Conservation (phyloP, 2,329 filamentous ascomycete species). For the Sordariomycetes sp. region DNA sequence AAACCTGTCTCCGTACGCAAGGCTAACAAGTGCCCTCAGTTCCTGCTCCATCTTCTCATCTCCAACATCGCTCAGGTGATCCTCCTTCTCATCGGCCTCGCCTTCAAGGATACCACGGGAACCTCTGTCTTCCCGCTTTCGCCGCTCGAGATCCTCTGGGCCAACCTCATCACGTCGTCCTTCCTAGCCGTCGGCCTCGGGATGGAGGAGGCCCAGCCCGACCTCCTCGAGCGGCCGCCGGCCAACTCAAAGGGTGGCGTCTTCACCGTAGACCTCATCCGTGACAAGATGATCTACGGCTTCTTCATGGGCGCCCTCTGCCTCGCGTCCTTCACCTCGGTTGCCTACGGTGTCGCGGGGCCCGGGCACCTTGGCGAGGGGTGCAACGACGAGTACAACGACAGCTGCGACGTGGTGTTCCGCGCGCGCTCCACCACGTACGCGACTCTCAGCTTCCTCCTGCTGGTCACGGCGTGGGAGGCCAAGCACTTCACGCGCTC, state of each 20-base stretch:
- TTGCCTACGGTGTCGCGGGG: slow-evolving; percentile 39
- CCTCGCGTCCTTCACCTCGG: slow-evolving; percentile 48
- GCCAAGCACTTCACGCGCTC: slow-evolving; percentile 61
- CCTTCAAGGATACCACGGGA: slow-evolving; percentile 50
- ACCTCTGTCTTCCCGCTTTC: slow-evolving; percentile 60
- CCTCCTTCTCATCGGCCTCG: slow-evolving; percentile 56
- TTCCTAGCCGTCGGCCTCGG: slow-evolving; percentile 63
- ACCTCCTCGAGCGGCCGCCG: slow-evolving; percentile 57
- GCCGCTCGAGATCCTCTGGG: slow-evolving; percentile 66
- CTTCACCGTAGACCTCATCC: slow-evolving; percentile 53
- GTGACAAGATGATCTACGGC: slow-evolving; percentile 58
- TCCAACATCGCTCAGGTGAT: slow-evolving; percentile 63
- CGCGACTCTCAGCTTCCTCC: slow-evolving; percentile 56
- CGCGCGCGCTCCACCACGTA: slow-evolving; percentile 59
- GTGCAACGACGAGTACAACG: slow-evolving; percentile 46
- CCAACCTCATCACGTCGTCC: slow-evolving; percentile 64
- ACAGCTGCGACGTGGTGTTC: slow-evolving; percentile 46
- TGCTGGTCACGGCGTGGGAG: slow-evolving; percentile 63
- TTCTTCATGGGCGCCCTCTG: slow-evolving; percentile 52
- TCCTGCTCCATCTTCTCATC: slow-evolving; percentile 54
- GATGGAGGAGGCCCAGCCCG: slow-evolving; percentile 56
- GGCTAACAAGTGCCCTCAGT: slow-evolving; percentile 24
- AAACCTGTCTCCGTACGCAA: background rate
- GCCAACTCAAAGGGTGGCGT: slow-evolving; percentile 49
- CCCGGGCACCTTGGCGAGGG: slow-evolving; percentile 31